These are phyloP conservation scores for Hypoxylon sp. DNA, from an alignment of 2,329 filamentous ascomycete species.

Conservation along the genomic window DNA sequence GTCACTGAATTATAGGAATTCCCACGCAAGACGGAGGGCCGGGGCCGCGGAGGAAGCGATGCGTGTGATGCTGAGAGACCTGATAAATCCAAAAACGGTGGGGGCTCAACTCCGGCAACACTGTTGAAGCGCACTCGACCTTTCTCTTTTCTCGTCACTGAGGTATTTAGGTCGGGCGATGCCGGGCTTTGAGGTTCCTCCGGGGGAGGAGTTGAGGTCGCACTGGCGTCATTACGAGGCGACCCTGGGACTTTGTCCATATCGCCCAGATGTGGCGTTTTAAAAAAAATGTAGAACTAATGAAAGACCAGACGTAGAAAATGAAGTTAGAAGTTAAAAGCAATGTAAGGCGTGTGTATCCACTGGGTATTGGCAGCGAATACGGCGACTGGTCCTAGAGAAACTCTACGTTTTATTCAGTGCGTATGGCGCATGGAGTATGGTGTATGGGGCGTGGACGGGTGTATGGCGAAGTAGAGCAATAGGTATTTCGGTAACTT, in stretches of 20 bases:
- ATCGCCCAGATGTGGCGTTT: conserved; percentile 29
- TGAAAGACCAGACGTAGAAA: conserved; percentile 25
- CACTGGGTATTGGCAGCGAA: conserved; percentile 12
- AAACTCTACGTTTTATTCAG: conserved; percentile 38
- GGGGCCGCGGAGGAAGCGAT: conserved; percentile 50
- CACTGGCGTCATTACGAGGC: conserved; percentile 39
- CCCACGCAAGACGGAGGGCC: conserved; percentile 61
- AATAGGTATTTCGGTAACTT: conserved; percentile 15
- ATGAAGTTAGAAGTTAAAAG: conserved; percentile 17
- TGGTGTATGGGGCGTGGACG: conserved; percentile 2
- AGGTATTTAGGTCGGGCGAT: conserved; percentile 32
- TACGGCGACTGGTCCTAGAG: conserved; percentile 30
- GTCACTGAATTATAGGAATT: conserved; percentile 59
- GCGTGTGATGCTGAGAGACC: conserved; percentile 28
- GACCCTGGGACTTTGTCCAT: conserved; percentile 43
- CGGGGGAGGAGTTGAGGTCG: conserved; percentile 37
- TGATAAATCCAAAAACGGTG: conserved; percentile 45
- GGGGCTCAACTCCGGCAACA: conserved; percentile 56
- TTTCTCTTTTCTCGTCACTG: conserved; percentile 59
- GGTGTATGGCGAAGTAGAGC: conserved; percentile 13
- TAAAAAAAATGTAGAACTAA: conserved; percentile 25
- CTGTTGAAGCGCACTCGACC: conserved; percentile 66
- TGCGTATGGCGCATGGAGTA: conserved; percentile 4
- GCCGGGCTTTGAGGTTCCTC: conserved; percentile 41
- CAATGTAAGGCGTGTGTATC: conserved; percentile 22